These are phyloP conservation scores for Coemansia sp. DNA, from an alignment of 192 early-diverging fungal genomes.

Conservation along the genomic window DNA sequence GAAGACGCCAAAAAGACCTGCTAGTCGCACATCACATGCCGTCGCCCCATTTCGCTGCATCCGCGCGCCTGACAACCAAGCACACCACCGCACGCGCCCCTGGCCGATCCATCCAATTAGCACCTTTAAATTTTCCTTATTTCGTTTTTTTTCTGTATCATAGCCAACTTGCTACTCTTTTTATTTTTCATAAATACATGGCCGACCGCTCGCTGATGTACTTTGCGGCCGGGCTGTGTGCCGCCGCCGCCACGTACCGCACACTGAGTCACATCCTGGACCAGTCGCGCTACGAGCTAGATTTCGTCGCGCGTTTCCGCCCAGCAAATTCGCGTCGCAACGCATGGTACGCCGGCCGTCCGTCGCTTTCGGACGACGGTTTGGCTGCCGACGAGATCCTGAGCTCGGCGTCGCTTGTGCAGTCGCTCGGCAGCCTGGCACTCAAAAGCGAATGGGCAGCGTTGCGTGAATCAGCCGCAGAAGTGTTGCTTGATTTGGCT, in stretches of 20 bases:
- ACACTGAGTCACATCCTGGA: conserved; percentile 22
- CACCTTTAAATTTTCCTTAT: not conserved
- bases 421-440: conserved; percentile 23
- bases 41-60: too few relatives aligned
- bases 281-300: conserved; percentile 33
- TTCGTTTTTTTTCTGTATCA: not conserved
- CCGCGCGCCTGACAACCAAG: too few relatives aligned
- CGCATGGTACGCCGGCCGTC: conserved; percentile 14
- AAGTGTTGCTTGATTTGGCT: conserved; percentile 34
- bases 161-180: not conserved
- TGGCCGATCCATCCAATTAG: too few relatives aligned
- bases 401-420: conserved; percentile 4
- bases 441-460: conserved; percentile 1
- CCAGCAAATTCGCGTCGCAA: conserved; percentile 11
- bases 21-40: too few relatives aligned
- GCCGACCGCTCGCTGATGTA: not conserved
- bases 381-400: not conserved
- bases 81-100: too few relatives aligned
- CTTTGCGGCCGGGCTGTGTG: not conserved
- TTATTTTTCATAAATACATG: not conserved
- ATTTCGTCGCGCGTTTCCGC: not conserved
- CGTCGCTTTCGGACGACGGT: not conserved
- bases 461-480: conserved; percentile 20
- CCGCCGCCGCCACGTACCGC: conserved; percentile 4
- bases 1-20: not conserved